Evolutionary conservation across 208 protist genomes (phyloP).

Genomic region (Wallacemonas collosoma): DNA sequence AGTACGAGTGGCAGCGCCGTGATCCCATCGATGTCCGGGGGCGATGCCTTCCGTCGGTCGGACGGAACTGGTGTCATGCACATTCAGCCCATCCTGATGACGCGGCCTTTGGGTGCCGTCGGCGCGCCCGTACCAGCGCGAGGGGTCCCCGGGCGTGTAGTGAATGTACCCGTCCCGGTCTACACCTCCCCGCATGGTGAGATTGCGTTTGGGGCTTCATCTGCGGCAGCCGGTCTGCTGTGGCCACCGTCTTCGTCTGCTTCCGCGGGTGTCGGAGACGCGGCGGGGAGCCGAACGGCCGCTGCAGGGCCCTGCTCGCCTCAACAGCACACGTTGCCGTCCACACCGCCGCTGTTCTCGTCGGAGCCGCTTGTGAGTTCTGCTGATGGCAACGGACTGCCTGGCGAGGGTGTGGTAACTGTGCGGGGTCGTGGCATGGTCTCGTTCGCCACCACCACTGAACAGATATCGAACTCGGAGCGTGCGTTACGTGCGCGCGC

Average conservation of each 20-base stretch:
- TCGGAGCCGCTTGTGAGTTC: background rate
- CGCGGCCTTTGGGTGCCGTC: constrained; percentile 3
- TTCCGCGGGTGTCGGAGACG: background rate
- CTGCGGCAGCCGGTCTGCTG: background rate
- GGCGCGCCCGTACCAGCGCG: background rate
- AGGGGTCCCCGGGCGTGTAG: background rate
- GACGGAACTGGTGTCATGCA: background rate
- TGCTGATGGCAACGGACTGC: background rate
- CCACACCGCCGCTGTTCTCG: background rate
- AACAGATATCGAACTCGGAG: background rate
- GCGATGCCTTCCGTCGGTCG: too few species aligned
- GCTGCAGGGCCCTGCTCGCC: background rate
- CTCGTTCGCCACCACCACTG: constrained; percentile 10
- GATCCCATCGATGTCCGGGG: too few species aligned
- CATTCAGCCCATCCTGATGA: constrained; percentile 12
- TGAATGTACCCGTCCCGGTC: constrained; percentile 6
- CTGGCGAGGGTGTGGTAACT: background rate
- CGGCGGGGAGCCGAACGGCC: too few species aligned
- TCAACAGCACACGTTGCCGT: background rate
- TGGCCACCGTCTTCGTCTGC: background rate
- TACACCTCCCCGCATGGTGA: constrained; percentile 10
- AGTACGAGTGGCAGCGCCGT: too few species aligned
- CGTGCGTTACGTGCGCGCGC: background rate
- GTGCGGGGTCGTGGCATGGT: constrained; percentile 9
- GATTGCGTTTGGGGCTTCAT: background rate